phyloP scores from a whole-genome alignment of 1,284 basidiomycete species.

The Hypsizygus ulmarius region DNA sequence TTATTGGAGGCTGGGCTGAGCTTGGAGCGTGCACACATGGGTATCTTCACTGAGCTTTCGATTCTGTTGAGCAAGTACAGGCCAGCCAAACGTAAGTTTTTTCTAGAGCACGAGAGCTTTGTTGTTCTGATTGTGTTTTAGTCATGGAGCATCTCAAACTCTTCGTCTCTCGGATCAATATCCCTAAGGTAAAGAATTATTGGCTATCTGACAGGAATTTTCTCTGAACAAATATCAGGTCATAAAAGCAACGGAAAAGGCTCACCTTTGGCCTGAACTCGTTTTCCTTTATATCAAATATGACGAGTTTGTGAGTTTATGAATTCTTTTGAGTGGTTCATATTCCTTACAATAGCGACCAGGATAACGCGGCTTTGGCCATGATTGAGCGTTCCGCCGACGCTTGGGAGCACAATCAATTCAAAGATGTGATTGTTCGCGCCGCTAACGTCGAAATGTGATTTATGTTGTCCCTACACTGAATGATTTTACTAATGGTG shows the following conservation, averaged over 20 bases:
- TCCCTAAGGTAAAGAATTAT: conserved; percentile 58
- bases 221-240: conserved; percentile 50
- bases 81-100: conserved; percentile 80
- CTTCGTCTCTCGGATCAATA: conserved; percentile 97
- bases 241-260: conserved; percentile 92
- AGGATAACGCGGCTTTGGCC: conserved; percentile 94
- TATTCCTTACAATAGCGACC: not conserved
- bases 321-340: not conserved
- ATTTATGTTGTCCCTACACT: conserved; percentile 20
- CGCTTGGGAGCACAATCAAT: conserved; percentile 99
- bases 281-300: conserved; percentile 99
- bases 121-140: conserved; percentile 25
- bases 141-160: conserved; percentile 99
- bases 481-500: conserved; percentile 8
- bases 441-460: conserved; percentile 98
- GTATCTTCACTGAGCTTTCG: conserved; percentile 93
- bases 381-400: conserved; percentile 98
- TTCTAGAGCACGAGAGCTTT: not conserved
- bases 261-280: conserved; percentile 99
- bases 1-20: conserved; percentile 94
- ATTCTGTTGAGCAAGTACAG: conserved; percentile 96
- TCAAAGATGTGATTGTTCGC: conserved; percentile 94
- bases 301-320: conserved; percentile 77
- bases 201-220: conserved; percentile 7
- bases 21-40: conserved; percentile 94